These are phyloP conservation scores for Fusarium sp. DNA, from an alignment of 2,329 filamentous ascomycete genomes.

Conservation along the genomic window DNA sequence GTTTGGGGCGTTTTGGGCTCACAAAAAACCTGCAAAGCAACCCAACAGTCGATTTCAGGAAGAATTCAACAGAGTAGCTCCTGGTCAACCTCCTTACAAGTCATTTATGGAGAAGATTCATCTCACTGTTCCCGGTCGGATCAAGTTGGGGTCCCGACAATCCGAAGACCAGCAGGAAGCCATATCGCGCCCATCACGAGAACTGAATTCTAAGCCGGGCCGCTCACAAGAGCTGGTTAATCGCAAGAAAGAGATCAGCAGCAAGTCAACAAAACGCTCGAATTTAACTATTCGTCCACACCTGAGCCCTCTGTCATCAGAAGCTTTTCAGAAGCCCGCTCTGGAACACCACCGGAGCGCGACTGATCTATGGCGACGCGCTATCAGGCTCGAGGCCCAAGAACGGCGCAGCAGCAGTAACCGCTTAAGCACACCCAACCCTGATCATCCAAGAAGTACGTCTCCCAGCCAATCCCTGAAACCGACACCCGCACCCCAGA, in stretches of 20 bases:
- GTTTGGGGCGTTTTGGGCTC: slow-evolving; percentile 55
- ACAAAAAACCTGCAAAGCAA: slow-evolving; percentile 49
- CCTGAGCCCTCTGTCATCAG: slow-evolving; percentile 20
- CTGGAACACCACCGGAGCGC: slow-evolving; percentile 40
- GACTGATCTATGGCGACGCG: slow-evolving; percentile 49
- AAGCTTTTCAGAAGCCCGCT: slow-evolving; percentile 24
- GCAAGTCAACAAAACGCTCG: slow-evolving; percentile 31
- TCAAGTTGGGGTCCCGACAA: slow-evolving; percentile 39
- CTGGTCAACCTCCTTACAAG: slow-evolving; percentile 27
- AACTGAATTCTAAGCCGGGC: background rate
- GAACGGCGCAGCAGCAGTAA: slow-evolving; percentile 33
- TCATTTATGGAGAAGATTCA: slow-evolving; percentile 58
- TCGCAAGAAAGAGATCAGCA: slow-evolving; percentile 8
- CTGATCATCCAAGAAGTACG: slow-evolving; percentile 2
- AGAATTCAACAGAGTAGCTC: slow-evolving; percentile 48
- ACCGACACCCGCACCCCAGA: background rate
- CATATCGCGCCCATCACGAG: background rate
- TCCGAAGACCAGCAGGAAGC: background rate
- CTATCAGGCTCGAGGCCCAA: slow-evolving; percentile 45
- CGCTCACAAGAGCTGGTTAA: background rate
- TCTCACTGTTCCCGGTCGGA: slow-evolving; percentile 52
- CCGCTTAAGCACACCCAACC: slow-evolving; percentile 8
- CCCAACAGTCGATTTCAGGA: slow-evolving; percentile 60
- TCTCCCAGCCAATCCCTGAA: slow-evolving; percentile 17
- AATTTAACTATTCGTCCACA: slow-evolving; percentile 39